A percentile compares a stretch with the other conserved stretches of the same genome.
phyloP scores from a whole-genome alignment of 768 basidiomycete species.

The Boletus eberwhitei region DNA sequence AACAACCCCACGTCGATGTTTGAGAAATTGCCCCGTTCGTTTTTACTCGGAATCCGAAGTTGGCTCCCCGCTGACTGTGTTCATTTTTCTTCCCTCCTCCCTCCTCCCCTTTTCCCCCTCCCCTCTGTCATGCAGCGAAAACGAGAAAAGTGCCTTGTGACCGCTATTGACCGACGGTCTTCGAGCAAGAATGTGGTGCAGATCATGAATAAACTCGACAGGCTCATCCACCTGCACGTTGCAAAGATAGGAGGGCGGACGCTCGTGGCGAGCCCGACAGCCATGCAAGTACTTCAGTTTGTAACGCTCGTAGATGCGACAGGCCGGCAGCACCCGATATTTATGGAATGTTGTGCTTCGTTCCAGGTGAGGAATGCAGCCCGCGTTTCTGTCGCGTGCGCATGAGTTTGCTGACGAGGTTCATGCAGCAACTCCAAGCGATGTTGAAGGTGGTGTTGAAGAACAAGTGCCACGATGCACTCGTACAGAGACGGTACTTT shows the following conservation, averaged over 20 bases:
- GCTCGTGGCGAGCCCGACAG: slow-evolving; percentile 14
- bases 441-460: slow-evolving; percentile 18
- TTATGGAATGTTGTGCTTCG: slow-evolving; percentile 24
- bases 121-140: slow-evolving; percentile 11
- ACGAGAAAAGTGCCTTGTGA: slow-evolving; percentile 10
- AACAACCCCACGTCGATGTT: slow-evolving; percentile 2
- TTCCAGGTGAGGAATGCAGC: slow-evolving; percentile 17
- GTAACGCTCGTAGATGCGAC: slow-evolving; percentile 27
- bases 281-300: slow-evolving; percentile 19
- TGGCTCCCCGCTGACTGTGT: not conserved
- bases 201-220: slow-evolving; percentile 19
- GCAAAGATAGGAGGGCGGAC: slow-evolving; percentile 9
- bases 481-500: slow-evolving; percentile 23
- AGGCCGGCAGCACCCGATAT: slow-evolving; percentile 25
- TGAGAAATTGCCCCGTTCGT: slow-evolving; percentile 12
- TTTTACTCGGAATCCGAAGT: not conserved
- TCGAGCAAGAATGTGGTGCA: slow-evolving; percentile 13
- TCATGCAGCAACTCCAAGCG: slow-evolving; percentile 19
- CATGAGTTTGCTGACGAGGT: not conserved
- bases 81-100: not conserved
- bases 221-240: slow-evolving; percentile 21
- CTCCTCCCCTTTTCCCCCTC: not conserved
- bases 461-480: slow-evolving; percentile 15
- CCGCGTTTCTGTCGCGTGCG: not conserved
- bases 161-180: not conserved